Conservation (phyloP, 345 rosid genomes). For the Moricandia moricandioides region DNA sequence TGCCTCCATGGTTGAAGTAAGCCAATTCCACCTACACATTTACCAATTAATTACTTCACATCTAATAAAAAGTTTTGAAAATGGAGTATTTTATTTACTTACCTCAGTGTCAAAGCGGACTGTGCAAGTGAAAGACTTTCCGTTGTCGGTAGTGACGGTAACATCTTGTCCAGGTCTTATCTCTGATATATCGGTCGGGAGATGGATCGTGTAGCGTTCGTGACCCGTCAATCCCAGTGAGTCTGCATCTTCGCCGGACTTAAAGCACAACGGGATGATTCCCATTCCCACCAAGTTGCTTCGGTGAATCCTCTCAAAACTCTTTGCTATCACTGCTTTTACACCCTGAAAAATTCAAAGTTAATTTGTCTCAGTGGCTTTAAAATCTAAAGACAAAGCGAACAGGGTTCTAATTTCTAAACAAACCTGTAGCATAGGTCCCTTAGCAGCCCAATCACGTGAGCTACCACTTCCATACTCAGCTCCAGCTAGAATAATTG, state of each 20-base stretch:
- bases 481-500: conserved; percentile 92
- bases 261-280: conserved; percentile 87
- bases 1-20: conserved; percentile 88
- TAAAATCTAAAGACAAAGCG: neutral
- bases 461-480: conserved; percentile 99
- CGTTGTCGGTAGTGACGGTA: conserved; percentile 68
- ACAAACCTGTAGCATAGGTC: conserved; percentile 85
- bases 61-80: neutral
- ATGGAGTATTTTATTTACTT: neutral
- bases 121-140: conserved; percentile 89
- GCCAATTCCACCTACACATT: conserved; percentile 82
- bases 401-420: neutral
- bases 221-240: conserved; percentile 83
- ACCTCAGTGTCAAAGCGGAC: conserved; percentile 99
- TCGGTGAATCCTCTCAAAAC: conserved; percentile 96
- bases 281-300: conserved; percentile 99
- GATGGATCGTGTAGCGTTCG: conserved; percentile 82
- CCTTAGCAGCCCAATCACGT: conserved; percentile 99
- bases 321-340: conserved; percentile 93
- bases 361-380: neutral
- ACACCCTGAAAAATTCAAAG: conserved; percentile 61
- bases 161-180: conserved; percentile 97
- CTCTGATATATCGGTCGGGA: conserved; percentile 65
- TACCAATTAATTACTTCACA: neutral
- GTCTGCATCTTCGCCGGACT: conserved; percentile 92